Conservation (phyloP, 257 asterid genomes). For the Thymus quinquecostatus region DNA sequence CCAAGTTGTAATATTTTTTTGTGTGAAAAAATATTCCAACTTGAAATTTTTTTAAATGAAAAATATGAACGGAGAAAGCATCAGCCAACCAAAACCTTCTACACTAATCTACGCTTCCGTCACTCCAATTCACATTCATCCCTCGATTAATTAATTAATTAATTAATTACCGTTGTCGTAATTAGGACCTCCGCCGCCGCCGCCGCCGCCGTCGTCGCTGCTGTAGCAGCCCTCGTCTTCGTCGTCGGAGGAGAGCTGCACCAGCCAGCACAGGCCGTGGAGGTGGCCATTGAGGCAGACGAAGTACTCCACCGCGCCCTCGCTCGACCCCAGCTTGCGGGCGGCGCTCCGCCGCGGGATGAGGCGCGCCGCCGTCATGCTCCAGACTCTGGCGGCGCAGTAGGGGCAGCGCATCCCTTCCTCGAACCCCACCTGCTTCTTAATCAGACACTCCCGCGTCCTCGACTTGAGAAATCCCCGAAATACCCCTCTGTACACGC, state of each 20-base stretch:
- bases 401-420: conserved; percentile 63
- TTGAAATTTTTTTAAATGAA: background rate
- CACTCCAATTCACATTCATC: conserved; percentile 1
- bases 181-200: background rate
- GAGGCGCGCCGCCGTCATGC: conserved; percentile 80
- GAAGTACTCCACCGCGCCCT: conserved; percentile 68
- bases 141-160: background rate
- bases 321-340: conserved; percentile 70
- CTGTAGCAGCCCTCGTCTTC: background rate
- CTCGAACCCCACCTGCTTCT: conserved; percentile 59
- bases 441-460: conserved; percentile 67
- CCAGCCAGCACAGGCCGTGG: conserved; percentile 82
- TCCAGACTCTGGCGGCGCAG: conserved; percentile 82
- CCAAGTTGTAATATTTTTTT: background rate
- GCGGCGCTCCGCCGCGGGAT: conserved; percentile 69
- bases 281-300: conserved; percentile 87
- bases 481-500: conserved; percentile 79
- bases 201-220: background rate
- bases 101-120: background rate
- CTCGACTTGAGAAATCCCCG: conserved; percentile 59
- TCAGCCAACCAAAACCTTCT: background rate
- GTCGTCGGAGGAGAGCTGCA: conserved; percentile 61
- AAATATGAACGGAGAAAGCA: background rate
- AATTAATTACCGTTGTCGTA: conserved; percentile 8
- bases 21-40: no score